Evolutionary conservation across 768 basidiomycete species (phyloP).

Genomic region (Suillus discolor): DNA sequence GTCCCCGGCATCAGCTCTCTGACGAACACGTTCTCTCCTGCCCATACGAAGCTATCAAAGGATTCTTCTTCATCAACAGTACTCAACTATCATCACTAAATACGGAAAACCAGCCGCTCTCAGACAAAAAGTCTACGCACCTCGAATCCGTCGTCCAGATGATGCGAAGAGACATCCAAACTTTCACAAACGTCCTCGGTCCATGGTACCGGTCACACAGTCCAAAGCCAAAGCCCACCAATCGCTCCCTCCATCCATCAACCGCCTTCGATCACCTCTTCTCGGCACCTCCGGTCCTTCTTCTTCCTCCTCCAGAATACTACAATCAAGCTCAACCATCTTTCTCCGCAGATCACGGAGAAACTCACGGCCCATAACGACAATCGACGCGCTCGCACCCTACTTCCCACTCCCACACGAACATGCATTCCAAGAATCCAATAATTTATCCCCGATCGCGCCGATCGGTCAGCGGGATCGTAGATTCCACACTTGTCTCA

Average conservation of each 20-base stretch:
- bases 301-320: constrained; percentile 12
- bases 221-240: constrained; percentile 21
- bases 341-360: constrained; percentile 20
- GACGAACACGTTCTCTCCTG: constrained; percentile 46
- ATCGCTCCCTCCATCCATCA: constrained; percentile 11
- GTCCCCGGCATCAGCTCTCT: constrained; percentile 39
- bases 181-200: constrained; percentile 59
- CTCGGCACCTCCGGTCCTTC: constrained; percentile 20
- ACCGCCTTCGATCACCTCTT: constrained; percentile 13
- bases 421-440: constrained; percentile 10
- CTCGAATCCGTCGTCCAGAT: constrained; percentile 58
- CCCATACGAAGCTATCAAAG: constrained; percentile 62
- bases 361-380: constrained; percentile 20
- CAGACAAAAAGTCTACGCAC: constrained; percentile 54
- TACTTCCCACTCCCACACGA: constrained; percentile 27
- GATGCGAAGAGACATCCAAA: constrained; percentile 58
- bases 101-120: constrained; percentile 70
- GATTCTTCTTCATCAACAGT: constrained; percentile 52
- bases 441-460: constrained; percentile 17
- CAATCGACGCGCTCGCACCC: constrained; percentile 25
- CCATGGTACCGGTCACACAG: constrained; percentile 59
- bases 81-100: constrained; percentile 44
- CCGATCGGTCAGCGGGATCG: constrained; percentile 19
- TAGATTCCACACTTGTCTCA: constrained; percentile 27
- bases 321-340: constrained; percentile 17